A percentile compares a stretch with the other conserved stretches of the same genome.
These are phyloP conservation scores for Calonectria leucothoes DNA, from an alignment of 2,329 filamentous ascomycete species.

Conservation along the genomic window DNA sequence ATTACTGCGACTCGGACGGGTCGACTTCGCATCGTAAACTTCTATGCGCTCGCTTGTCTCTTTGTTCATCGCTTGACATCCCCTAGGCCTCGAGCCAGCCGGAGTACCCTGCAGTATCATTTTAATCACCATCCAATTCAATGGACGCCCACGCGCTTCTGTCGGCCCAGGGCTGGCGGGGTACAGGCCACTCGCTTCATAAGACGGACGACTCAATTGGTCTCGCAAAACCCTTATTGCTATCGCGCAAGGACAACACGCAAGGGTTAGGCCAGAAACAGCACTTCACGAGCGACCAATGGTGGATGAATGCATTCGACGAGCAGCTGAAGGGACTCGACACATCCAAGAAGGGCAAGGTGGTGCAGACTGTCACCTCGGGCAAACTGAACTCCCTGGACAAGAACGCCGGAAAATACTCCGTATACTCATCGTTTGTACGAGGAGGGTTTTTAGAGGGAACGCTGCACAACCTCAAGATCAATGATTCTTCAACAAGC, in stretches of 20 bases:
- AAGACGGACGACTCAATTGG: constrained; percentile 78
- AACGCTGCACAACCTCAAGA: constrained; percentile 62
- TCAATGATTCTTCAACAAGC: constrained; percentile 40
- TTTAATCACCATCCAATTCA: neutral
- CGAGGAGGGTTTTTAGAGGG: constrained; percentile 82
- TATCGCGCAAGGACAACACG: constrained; percentile 84
- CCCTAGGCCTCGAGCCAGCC: neutral
- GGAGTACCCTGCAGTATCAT: neutral
- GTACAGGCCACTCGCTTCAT: constrained; percentile 88
- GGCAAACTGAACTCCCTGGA: constrained; percentile 68
- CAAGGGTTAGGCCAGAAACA: constrained; percentile 84
- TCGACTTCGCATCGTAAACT: neutral
- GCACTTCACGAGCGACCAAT: constrained; percentile 80
- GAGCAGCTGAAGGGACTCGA: constrained; percentile 86
- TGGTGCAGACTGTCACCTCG: constrained; percentile 66
- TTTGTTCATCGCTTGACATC: neutral
- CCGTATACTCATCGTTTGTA: constrained; percentile 87
- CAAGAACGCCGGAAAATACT: constrained; percentile 67
- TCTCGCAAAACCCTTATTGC: constrained; percentile 83
- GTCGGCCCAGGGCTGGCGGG: constrained; percentile 89
- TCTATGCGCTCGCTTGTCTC: neutral
- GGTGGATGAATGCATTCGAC: constrained; percentile 97
- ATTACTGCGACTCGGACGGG: neutral
- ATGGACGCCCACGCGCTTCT: constrained; percentile 92
- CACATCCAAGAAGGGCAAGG: constrained; percentile 66